Conservation (phyloP, 1,139 yeast genomes). For the Lodderomyces pseudojiufengensis region DNA sequence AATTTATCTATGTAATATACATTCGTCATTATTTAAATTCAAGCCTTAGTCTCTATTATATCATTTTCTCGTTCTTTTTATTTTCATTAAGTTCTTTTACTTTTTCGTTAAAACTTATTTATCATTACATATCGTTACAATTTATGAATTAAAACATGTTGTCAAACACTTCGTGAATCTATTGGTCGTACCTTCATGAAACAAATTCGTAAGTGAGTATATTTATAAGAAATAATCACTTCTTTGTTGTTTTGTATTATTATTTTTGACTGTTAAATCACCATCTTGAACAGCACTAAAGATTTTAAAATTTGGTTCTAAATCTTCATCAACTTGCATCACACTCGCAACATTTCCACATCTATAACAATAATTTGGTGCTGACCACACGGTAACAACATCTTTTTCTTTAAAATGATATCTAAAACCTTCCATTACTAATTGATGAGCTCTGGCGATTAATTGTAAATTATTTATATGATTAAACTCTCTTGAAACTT, state of each 20-base stretch:
- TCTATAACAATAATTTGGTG: constrained; percentile 95
- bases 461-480: constrained; percentile 83
- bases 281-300: constrained; percentile 97
- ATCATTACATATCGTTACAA: no score
- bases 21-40: no score
- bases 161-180: no score
- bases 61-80: no score
- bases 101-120: no score
- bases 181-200: no score
- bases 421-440: constrained; percentile 97
- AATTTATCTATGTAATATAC: no score
- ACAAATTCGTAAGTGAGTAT: no score
- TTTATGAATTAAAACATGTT: no score
- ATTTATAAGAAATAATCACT: constrained; percentile 80
- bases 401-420: constrained; percentile 93
- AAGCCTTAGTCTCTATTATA: no score
- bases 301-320: constrained; percentile 86
- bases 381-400: constrained; percentile 97
- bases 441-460: constrained; percentile 95
- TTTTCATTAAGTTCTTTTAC: no score
- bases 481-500: constrained; percentile 90
- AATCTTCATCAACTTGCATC: constrained; percentile 87
- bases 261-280: constrained; percentile 59
- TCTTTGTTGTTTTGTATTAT: constrained; percentile 69
- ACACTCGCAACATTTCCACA: constrained; percentile 99